Conservation (phyloP, 2,329 filamentous ascomycete genomes). For the Colletotrichum orbiculare region DNA sequence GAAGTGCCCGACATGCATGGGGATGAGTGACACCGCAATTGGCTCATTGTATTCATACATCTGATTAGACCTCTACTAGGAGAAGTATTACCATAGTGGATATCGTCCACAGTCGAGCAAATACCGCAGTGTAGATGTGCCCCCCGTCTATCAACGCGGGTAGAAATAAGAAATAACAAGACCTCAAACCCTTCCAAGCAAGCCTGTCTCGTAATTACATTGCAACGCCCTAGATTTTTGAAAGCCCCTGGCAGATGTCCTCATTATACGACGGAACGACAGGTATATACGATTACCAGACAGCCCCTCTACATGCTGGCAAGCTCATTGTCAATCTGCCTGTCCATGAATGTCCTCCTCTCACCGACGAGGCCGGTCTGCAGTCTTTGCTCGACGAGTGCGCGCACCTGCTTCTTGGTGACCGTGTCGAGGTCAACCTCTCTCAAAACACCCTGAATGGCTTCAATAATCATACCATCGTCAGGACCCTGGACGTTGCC, state of each 20-base stretch:
- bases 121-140: slow-evolving; percentile 14
- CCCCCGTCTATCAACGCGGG: slow-evolving; percentile 5
- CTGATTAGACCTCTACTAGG: slow-evolving; percentile 8
- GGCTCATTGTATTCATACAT: too few species aligned
- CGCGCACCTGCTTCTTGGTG: slow-evolving; percentile 96
- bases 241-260: slow-evolving; percentile 18
- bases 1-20: neutral
- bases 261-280: slow-evolving; percentile 28
- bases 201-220: slow-evolving; percentile 20
- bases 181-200: slow-evolving; percentile 18
- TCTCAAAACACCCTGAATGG: slow-evolving; percentile 82
- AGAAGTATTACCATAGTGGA: slow-evolving; percentile 33
- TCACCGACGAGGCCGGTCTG: slow-evolving; percentile 91
- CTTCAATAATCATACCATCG: slow-evolving; percentile 83
- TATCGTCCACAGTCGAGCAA: slow-evolving; percentile 14
- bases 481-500: slow-evolving; percentile 72
- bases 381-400: slow-evolving; percentile 90
- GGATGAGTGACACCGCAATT: neutral
- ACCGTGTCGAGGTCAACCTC: slow-evolving; percentile 97
- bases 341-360: slow-evolving; percentile 88
- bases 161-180: slow-evolving; percentile 12
- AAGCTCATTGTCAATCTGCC: slow-evolving; percentile 91
- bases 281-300: slow-evolving; percentile 26
- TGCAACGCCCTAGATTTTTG: slow-evolving; percentile 31
- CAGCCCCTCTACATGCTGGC: slow-evolving; percentile 80